Evolutionary conservation across 495 filamentous ascomycete genomes (phyloP).

Genomic region (Pseudotulostoma volvatum): DNA sequence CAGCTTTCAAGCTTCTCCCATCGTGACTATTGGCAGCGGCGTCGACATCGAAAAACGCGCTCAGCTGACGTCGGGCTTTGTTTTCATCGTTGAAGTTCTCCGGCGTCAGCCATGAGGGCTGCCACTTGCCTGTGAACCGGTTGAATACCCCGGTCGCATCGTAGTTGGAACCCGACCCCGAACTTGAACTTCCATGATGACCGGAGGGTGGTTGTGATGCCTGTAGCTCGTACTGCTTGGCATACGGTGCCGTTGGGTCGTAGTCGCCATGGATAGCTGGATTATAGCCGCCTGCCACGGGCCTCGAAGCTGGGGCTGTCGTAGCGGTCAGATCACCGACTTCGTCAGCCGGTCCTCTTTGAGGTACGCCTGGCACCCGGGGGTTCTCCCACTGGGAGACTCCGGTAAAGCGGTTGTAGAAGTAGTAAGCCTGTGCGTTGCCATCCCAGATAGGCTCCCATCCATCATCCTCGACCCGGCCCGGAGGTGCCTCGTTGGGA

Average conservation of each 20-base stretch:
- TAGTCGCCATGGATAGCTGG: constrained; percentile 92
- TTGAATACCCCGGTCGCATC: constrained; percentile 65
- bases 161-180: constrained; percentile 31
- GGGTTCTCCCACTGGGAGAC: constrained; percentile 82
- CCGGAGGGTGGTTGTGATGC: constrained; percentile 6
- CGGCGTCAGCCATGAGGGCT: constrained; percentile 43
- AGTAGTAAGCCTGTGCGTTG: constrained; percentile 58
- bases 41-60: constrained; percentile 95
- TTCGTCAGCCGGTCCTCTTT: constrained; percentile 3
- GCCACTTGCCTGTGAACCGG: constrained; percentile 80
- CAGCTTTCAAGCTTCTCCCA: constrained; percentile 79
- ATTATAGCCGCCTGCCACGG: constrained; percentile 56
- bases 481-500: constrained; percentile 36
- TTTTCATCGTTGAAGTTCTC: constrained; percentile 77
- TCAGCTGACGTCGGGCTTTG: constrained; percentile 78
- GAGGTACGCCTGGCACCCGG: constrained; percentile 39
- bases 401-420: constrained; percentile 70
- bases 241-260: constrained; percentile 86
- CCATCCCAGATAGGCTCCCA: constrained; percentile 80
- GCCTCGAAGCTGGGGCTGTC: constrained; percentile 9
- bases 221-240: constrained; percentile 37
- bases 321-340: constrained; percentile 1
- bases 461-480: constrained; percentile 52
- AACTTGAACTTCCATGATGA: constrained; percentile 15
- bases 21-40: constrained; percentile 87